A percentile compares a stretch with the other conserved stretches of the same genome.
phyloP scores from a whole-genome alignment of 176 grass and related monocot species.

The Carex pumila region DNA sequence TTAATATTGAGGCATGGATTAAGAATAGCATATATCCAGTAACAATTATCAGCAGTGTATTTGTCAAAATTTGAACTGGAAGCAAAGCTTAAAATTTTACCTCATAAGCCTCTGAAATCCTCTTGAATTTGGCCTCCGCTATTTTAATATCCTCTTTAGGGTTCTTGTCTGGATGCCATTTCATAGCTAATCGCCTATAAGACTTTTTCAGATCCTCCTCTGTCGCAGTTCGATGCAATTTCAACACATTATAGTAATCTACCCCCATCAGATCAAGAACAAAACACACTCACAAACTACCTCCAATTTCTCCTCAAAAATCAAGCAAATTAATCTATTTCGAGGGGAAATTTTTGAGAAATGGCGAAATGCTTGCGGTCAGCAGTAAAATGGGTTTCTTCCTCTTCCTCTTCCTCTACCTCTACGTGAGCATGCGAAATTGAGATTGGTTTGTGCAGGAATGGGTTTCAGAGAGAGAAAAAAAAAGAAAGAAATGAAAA shows the following conservation, averaged over 20 bases:
- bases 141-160: constrained; percentile 52
- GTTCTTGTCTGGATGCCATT: constrained; percentile 91
- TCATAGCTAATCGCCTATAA: constrained; percentile 72
- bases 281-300: constrained; percentile 29
- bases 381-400: background rate
- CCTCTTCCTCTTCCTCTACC: background rate
- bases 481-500: background rate
- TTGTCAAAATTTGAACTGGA: background rate
- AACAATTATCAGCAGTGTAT: background rate
- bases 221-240: constrained; percentile 68
- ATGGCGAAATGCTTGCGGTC: background rate
- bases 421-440: background rate
- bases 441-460: background rate
- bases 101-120: constrained; percentile 92
- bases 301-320: constrained; percentile 5
- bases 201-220: constrained; percentile 84
- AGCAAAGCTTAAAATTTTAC: constrained; percentile 22
- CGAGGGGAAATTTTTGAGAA: background rate
- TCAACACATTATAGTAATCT: constrained; percentile 91
- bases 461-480: background rate
- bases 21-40: background rate
- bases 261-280: constrained; percentile 38
- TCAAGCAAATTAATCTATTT: constrained; percentile 9
- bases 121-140: constrained; percentile 88
- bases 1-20: background rate